phyloP scores from a whole-genome alignment of 2,329 filamentous ascomycete genomes.

The Diaporthe ampelina region DNA sequence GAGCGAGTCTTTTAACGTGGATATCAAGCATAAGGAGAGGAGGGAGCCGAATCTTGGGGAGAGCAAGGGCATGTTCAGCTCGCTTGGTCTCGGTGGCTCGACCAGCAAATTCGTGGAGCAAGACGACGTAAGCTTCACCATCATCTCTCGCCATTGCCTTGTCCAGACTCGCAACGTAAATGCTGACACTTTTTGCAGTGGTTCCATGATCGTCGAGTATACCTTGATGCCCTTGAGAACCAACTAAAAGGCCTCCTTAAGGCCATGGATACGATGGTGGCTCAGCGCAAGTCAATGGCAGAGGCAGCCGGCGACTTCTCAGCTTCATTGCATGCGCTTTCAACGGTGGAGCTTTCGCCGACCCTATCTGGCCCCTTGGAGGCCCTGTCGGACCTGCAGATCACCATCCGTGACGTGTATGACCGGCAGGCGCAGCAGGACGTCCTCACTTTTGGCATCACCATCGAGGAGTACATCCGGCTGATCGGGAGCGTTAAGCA shows the following conservation, averaged over 20 bases:
- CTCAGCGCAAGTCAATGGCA: slow-evolving; percentile 91
- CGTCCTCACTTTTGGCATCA: slow-evolving; percentile 94
- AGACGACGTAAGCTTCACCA: slow-evolving; percentile 79
- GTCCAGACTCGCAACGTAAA: neutral
- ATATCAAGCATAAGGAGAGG: slow-evolving; percentile 97
- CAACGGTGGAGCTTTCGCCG: slow-evolving; percentile 91
- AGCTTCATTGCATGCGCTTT: slow-evolving; percentile 90
- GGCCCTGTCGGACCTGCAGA: slow-evolving; percentile 90
- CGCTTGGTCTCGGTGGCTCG: slow-evolving; percentile 82
- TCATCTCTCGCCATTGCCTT: neutral
- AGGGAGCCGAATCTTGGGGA: slow-evolving; percentile 88
- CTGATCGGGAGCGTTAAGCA: slow-evolving; percentile 96
- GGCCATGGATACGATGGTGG: slow-evolving; percentile 92
- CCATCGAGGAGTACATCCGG: slow-evolving; percentile 98
- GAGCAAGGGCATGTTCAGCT: slow-evolving; percentile 93
- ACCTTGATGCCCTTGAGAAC: slow-evolving; percentile 76
- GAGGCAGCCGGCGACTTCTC: slow-evolving; percentile 96
- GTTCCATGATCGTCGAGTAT: slow-evolving; percentile 97
- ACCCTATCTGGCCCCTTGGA: slow-evolving; percentile 90
- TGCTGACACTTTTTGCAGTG: slow-evolving; percentile 67
- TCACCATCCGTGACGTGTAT: slow-evolving; percentile 95
- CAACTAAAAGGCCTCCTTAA: slow-evolving; percentile 93
- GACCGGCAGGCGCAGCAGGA: slow-evolving; percentile 98
- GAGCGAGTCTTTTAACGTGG: slow-evolving; percentile 94
- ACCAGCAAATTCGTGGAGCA: slow-evolving; percentile 95